These are phyloP conservation scores for Termitomyces sp. DNA, from an alignment of 1,284 basidiomycete genomes.

Conservation along the genomic window DNA sequence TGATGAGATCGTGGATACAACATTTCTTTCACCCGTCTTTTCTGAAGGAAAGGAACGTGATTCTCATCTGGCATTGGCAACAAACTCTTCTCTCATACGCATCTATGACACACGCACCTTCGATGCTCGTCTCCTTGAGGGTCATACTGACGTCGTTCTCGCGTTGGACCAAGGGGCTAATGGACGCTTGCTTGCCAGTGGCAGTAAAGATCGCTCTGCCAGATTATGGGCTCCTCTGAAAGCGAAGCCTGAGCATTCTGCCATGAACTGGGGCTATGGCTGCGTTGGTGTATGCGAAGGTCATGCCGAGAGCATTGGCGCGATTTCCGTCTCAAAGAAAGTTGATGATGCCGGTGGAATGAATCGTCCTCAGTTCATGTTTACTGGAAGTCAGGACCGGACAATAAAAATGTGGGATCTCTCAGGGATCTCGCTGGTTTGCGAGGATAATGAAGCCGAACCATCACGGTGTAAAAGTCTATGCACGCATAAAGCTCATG, in stretches of 20 bases:
- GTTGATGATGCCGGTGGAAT: constrained; percentile 20
- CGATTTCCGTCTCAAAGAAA: constrained; percentile 69
- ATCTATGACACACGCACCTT: constrained; percentile 73
- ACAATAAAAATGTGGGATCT: constrained; percentile 99
- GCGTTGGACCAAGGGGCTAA: constrained; percentile 70
- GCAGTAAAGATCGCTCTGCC: constrained; percentile 88
- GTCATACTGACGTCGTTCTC: constrained; percentile 91
- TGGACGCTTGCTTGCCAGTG: constrained; percentile 78
- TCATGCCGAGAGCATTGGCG: constrained; percentile 92
- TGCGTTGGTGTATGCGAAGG: constrained; percentile 91
- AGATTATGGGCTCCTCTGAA: constrained; percentile 75
- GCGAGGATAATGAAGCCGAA: constrained; percentile 19
- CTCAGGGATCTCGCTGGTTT: constrained; percentile 36
- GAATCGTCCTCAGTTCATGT: constrained; percentile 58
- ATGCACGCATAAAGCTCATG: constrained; percentile 90
- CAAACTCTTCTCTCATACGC: constrained; percentile 91
- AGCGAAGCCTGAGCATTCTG: constrained; percentile 11
- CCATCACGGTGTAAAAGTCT: constrained; percentile 67
- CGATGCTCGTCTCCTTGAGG: constrained; percentile 79
- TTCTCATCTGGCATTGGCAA: constrained; percentile 86
- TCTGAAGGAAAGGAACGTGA: constrained; percentile 32
- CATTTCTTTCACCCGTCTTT: constrained; percentile 58
- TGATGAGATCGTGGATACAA: constrained; percentile 93
- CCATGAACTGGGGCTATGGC: constrained; percentile 52
- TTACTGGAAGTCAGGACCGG: constrained; percentile 94